These are phyloP conservation scores for Russula sp. DNA, from an alignment of 768 basidiomycete species.

Conservation along the genomic window DNA sequence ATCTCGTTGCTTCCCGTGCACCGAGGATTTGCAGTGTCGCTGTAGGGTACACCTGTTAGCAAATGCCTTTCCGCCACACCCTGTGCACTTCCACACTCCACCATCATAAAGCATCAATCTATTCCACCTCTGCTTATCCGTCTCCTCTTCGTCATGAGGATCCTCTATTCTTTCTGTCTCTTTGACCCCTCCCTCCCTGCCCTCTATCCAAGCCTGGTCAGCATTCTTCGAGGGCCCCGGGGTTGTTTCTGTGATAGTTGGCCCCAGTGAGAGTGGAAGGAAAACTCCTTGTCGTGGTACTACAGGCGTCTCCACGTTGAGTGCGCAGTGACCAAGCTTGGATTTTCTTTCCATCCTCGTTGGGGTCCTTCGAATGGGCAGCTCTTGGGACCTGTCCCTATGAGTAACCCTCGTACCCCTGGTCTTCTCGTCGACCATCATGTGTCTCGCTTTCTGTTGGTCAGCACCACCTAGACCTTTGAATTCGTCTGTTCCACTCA, in stretches of 20 bases:
- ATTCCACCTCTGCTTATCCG: neutral
- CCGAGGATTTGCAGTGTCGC: neutral
- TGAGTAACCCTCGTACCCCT: neutral
- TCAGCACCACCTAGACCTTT: no score
- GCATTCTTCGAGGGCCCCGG: neutral
- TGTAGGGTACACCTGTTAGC: neutral
- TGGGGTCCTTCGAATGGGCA: neutral
- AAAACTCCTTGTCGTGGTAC: neutral
- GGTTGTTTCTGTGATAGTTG: neutral
- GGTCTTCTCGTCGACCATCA: neutral
- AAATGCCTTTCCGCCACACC: neutral
- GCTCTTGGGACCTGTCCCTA: neutral
- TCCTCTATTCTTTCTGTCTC: neutral
- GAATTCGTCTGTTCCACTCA: neutral
- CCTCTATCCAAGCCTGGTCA: neutral
- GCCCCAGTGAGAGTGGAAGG: neutral
- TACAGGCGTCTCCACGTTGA: neutral
- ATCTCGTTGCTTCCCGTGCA: neutral
- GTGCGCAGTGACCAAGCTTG: neutral
- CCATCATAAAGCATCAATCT: neutral
- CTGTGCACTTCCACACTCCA: neutral
- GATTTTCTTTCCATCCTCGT: fast-evolving
- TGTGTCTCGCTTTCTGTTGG: no score
- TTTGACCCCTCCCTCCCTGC: neutral
- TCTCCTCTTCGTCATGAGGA: neutral